These are phyloP conservation scores for Trichoderma endophyticum DNA, from an alignment of 2,329 filamentous ascomycete genomes.

Conservation along the genomic window DNA sequence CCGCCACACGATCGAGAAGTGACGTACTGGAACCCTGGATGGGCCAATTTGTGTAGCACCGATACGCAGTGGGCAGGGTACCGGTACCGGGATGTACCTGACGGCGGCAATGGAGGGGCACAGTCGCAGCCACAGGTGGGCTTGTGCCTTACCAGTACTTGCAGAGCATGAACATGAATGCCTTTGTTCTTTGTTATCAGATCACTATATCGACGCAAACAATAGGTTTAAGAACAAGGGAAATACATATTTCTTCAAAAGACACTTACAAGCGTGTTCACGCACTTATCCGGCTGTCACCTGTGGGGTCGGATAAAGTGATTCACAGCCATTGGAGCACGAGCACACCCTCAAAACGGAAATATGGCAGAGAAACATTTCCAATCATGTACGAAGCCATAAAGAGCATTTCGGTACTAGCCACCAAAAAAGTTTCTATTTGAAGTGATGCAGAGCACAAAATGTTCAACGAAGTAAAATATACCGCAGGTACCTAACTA, in stretches of 20 bases:
- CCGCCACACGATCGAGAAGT: conserved; percentile 3
- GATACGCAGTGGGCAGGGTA: background rate
- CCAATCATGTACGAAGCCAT: background rate
- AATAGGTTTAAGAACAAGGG: background rate
- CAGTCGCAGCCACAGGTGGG: background rate
- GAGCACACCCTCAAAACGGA: background rate
- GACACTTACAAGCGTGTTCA: background rate
- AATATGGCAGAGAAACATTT: background rate
- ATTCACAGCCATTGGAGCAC: background rate
- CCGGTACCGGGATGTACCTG: background rate
- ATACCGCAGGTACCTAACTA: background rate
- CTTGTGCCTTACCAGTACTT: background rate
- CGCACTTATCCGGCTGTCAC: background rate
- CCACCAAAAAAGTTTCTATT: background rate
- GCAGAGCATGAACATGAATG: background rate
- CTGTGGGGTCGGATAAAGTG: background rate
- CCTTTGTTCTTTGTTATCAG: background rate
- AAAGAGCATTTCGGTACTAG: background rate
- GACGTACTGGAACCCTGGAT: conserved; percentile 5
- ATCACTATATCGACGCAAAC: background rate
- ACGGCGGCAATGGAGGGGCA: background rate
- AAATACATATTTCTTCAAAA: background rate
- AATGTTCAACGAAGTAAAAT: background rate
- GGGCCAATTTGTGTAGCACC: background rate
- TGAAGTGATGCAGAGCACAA: background rate